Conservation (phyloP, 2,329 filamentous ascomycete species). For the Cladophialophora carrionii region DNA sequence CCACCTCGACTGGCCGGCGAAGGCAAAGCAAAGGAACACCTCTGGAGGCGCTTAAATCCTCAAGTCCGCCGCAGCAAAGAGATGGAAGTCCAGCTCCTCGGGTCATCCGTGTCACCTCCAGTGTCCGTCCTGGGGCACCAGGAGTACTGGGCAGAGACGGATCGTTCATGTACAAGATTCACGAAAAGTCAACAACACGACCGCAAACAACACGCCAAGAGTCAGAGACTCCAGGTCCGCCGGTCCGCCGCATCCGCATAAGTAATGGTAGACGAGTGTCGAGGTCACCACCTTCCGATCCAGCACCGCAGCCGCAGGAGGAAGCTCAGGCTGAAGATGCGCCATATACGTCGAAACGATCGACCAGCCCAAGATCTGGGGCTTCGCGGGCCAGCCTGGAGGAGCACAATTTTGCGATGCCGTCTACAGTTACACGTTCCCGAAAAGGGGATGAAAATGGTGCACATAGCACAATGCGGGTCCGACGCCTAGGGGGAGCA, state of each 20-base stretch:
- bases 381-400: slow-evolving; percentile 41
- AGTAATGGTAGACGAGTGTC: slow-evolving; percentile 48
- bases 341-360: slow-evolving; percentile 41
- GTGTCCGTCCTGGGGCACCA: slow-evolving; percentile 38
- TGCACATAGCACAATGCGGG: slow-evolving; percentile 72
- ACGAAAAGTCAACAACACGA: slow-evolving; percentile 36
- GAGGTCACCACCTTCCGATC: slow-evolving; percentile 47
- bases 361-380: slow-evolving; percentile 40
- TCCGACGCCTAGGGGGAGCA: slow-evolving; percentile 76
- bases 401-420: slow-evolving; percentile 38
- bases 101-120: slow-evolving; percentile 47
- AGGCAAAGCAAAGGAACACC: slow-evolving; percentile 25
- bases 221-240: slow-evolving; percentile 53
- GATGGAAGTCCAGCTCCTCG: slow-evolving; percentile 50
- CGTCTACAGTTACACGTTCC: slow-evolving; percentile 46
- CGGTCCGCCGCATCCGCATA: slow-evolving; percentile 49
- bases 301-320: slow-evolving; percentile 37
- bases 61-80: slow-evolving; percentile 45
- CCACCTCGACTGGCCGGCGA: slow-evolving; percentile 17
- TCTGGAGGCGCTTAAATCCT: slow-evolving; percentile 42
- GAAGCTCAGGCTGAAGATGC: slow-evolving; percentile 8
- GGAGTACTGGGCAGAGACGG: slow-evolving; percentile 44
- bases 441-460: slow-evolving; percentile 65
- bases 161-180: slow-evolving; percentile 46
- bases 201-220: slow-evolving; percentile 38